Evolutionary conservation across 1,284 basidiomycete species (phyloP), one percentile per base, ranked within the genome.

Genomic region (Ceratobasidium papillatum): DNA sequence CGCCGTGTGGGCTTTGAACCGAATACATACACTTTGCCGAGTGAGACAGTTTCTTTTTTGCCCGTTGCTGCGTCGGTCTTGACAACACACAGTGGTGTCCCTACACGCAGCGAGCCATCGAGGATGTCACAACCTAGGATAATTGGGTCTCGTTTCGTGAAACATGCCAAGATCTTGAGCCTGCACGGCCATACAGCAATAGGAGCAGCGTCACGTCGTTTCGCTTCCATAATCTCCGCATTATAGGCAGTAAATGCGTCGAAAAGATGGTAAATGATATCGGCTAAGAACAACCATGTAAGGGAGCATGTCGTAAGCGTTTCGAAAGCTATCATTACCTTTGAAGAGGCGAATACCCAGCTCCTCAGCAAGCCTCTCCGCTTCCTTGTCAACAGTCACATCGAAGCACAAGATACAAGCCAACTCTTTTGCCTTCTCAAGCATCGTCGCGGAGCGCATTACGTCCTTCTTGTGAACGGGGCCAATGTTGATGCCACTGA

Each of bases 221-320:
- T 96, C n/a, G 93, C 94, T 82, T 98, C 98, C 77, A 87, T 87
- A 74, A 99, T 95, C 83, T 96, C 94, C 76, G 89, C 87, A 82
- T 98, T 97, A 84, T 99, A 99, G n/a, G 91, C 94, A 62, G 91
- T 98, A 85, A 99, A 99, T 32, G 95, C 91, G 81, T 99, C 98
- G 82, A 99, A 99, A 74, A 99, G 85, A 82, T 99, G 98, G 84
- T 99, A 99, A 80, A 99, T 99, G 82, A 99, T 99, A 80, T 96
- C 94, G 78, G 95, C 95, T 94, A 80, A 17, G 75, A 30, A 52
- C n/a, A 14, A 25, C 19, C 8, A 11, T 49, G 68, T 17, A 77
- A 59, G 58, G 5, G 1, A 25, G 7, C 7, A 19, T 22, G 19
- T 8, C 19, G 22, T 5, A 17, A 49, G 36, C 51, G 25, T 17